Conservation (phyloP, 129 eudicot genomes). For the Centrapalus pauciflorus region DNA sequence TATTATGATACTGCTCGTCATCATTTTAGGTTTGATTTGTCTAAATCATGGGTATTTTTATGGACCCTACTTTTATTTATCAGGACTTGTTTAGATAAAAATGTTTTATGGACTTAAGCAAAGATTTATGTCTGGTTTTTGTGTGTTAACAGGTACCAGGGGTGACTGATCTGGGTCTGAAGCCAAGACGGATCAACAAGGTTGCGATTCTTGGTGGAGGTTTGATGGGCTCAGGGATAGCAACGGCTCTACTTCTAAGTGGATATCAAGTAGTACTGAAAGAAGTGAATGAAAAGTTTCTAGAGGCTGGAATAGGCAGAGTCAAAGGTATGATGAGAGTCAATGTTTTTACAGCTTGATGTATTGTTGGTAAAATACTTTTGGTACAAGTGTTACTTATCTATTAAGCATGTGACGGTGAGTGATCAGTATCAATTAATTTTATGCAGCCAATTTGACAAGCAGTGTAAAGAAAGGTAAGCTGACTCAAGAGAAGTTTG, state of each 20-base stretch:
- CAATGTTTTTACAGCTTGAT: neutral
- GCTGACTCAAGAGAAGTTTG: conserved; percentile 70
- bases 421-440: neutral
- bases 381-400: neutral
- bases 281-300: conserved; percentile 87
- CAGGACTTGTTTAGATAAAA: too few species aligned
- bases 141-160: conserved; percentile 65
- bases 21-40: neutral
- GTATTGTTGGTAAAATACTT: conserved; percentile 2
- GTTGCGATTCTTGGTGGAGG: conserved; percentile 98
- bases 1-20: neutral
- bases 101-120: too few species aligned
- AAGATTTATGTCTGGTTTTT: neutral
- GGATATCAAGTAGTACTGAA: conserved; percentile 71
- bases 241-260: conserved; percentile 74
- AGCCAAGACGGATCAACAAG: conserved; percentile 63
- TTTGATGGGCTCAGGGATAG: conserved; percentile 95
- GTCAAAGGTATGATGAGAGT: conserved; percentile 54
- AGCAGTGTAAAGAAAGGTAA: conserved; percentile 95
- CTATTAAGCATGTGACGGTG: neutral
- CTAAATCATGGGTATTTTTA: neutral
- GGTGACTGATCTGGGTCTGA: conserved; percentile 72
- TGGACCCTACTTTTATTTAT: neutral
- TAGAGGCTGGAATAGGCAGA: conserved; percentile 77
- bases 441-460: conserved; percentile 69